phyloP scores from a whole-genome alignment of 805 yeast species.

The Ogataea pignaliae region DNA sequence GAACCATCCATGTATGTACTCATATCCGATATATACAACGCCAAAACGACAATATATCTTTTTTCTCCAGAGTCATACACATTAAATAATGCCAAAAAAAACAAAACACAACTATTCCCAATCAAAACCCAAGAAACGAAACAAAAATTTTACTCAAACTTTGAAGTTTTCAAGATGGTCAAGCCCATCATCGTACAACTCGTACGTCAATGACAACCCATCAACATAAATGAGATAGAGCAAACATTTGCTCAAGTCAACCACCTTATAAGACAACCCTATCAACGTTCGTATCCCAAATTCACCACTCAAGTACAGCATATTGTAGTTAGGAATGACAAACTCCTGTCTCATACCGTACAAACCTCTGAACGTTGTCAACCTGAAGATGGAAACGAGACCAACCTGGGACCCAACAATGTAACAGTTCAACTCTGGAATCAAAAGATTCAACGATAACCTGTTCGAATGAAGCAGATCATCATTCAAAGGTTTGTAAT shows the following conservation, averaged over 20 bases:
- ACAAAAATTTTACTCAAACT: too few species aligned
- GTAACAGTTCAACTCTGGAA: constrained; percentile 38
- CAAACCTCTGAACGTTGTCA: constrained; percentile 39
- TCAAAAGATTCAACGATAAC: constrained; percentile 26
- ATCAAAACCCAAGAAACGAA: too few species aligned
- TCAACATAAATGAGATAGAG: constrained; percentile 24
- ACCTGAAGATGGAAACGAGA: constrained; percentile 36
- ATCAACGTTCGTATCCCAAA: constrained; percentile 20
- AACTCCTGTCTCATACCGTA: constrained; percentile 40
- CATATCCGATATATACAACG: too few species aligned
- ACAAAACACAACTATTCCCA: too few species aligned
- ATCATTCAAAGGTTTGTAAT: constrained; percentile 31
- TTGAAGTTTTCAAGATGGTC: constrained; percentile 1
- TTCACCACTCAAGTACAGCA: constrained; percentile 17
- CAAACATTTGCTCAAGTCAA: constrained; percentile 7
- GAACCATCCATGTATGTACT: too few species aligned
- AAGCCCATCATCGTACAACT: constrained; percentile 9
- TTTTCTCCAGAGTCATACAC: too few species aligned
- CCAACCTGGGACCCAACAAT: constrained; percentile 42
- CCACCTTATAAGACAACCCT: constrained; percentile 18
- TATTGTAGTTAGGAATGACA: constrained; percentile 31
- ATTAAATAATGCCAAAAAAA: too few species aligned
- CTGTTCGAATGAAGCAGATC: constrained; percentile 29
- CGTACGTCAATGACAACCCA: constrained; percentile 24
- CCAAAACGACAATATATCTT: too few species aligned